These are phyloP conservation scores for Tylopilus felleus DNA, from an alignment of 768 basidiomycete species.

Conservation along the genomic window DNA sequence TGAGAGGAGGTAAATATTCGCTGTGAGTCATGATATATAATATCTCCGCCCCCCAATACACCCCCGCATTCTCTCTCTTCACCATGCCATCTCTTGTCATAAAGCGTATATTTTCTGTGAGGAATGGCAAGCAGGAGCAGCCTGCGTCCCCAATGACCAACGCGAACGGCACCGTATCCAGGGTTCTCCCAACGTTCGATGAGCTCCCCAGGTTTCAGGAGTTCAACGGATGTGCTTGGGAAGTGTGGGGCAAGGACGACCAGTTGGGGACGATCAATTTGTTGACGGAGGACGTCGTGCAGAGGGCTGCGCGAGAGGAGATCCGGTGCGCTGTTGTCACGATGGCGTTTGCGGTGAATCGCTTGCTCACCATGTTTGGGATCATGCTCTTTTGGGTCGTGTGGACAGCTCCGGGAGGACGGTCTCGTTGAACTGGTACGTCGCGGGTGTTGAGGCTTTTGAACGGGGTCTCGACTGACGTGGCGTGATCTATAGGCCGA, in stretches of 20 bases:
- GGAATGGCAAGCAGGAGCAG: slow-evolving; percentile 8
- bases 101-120: slow-evolving; percentile 16
- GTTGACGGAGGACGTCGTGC: slow-evolving; percentile 61
- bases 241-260: slow-evolving; percentile 62
- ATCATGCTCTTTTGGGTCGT: not conserved
- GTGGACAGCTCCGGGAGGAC: slow-evolving; percentile 47
- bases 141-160: not conserved
- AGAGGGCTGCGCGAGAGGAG: slow-evolving; percentile 53
- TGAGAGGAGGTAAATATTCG: not conserved
- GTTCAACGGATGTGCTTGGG: slow-evolving; percentile 62
- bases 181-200: slow-evolving; percentile 46
- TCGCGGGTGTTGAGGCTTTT: not conserved
- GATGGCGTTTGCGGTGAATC: not conserved
- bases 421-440: slow-evolving; percentile 62
- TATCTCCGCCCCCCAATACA: not conserved
- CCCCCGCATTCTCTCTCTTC: not conserved
- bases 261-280: slow-evolving; percentile 67
- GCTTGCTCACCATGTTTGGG: not conserved
- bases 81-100: slow-evolving; percentile 13
- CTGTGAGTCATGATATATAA: not conserved
- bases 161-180: slow-evolving; percentile 11
- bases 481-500: slow-evolving; percentile 41
- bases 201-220: slow-evolving; percentile 42
- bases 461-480: not conserved
- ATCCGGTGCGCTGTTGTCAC: slow-evolving; percentile 42